Evolutionary conservation across 2,329 filamentous ascomycete genomes (phyloP), one percentile per base, ranked within the genome.

Genomic region (Fusarium staphyleae): DNA sequence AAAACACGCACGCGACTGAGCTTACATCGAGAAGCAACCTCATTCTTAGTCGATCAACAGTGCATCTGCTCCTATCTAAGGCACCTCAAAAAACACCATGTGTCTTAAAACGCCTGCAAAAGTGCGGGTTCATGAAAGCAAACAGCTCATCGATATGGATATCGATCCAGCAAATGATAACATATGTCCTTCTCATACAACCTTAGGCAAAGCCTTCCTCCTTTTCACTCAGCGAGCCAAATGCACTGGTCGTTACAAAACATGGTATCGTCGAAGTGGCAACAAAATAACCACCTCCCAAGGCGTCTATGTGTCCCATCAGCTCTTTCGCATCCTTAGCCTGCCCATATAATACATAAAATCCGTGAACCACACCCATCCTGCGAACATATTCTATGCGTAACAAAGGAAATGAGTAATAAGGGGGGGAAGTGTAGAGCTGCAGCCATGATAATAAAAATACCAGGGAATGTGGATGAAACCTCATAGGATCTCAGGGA

Each of bases 321-420:
- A 37, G 30, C 45, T 47, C 5, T 48, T 43, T 42, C 51, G 3
- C 11, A 30, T 30, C 13, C 12, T 13, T 47, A 15, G 3, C 33
- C 49, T 33, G 44, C 41, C 44, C 44, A 36, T 64, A 66, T 63
- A 43, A 63, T 62, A 57, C 62, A 67, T 65, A 32, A 36, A 55
- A 65, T 47, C 50, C 53, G 45, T 60, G 24, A 54, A 55, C 35
- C 35, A 37, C 50, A 46, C 34, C 39, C 45, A 42, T 43, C 37
- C 35, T 48, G 43, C 26, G 18, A 49, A 19, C 37, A 26, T 43
- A 19, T 39, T 64, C 52, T 67, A 63, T 57, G 37, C 39, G 39
- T 26, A 35, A 63, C 57, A 63, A 64, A 64, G 40, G 43, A 50
- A 65, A 62, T 19, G 10, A 37, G 34, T 48, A 39, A 32, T 43